Evolutionary conservation across 768 basidiomycete species (phyloP).

Genomic region (Boletellus emodensis): DNA sequence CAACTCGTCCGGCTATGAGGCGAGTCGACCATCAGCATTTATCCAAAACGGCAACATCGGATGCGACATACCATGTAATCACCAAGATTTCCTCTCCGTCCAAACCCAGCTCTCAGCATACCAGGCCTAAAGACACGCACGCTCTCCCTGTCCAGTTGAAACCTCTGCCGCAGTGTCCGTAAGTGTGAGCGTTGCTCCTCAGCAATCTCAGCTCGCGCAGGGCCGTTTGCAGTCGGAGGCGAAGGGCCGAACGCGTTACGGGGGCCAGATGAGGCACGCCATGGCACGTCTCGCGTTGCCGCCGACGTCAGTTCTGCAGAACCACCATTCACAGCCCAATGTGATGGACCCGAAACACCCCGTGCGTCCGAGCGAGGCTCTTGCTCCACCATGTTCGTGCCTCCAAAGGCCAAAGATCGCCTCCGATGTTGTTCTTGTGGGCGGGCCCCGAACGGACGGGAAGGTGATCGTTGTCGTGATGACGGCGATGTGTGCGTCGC

Average conservation of each 20-base stretch:
- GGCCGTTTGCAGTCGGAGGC: background rate
- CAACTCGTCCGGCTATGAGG: constrained; percentile 63
- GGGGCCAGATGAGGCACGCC: constrained; percentile 20
- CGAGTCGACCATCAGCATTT: constrained; percentile 3
- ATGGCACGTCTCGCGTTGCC: constrained; percentile 16
- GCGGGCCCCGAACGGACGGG: constrained; percentile 25
- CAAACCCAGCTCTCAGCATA: constrained; percentile 20
- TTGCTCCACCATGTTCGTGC: constrained; percentile 4
- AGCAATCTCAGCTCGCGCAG: constrained; percentile 8
- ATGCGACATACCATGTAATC: constrained; percentile 47
- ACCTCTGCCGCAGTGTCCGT: constrained; percentile 25
- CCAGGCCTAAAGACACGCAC: constrained; percentile 22
- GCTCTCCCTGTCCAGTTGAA: constrained; percentile 25
- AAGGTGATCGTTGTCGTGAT: constrained; percentile 21
- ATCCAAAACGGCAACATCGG: background rate
- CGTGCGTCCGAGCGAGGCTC: constrained; percentile 9
- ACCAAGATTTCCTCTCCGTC: constrained; percentile 30
- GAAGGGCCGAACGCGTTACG: constrained; percentile 7
- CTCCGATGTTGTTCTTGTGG: constrained; percentile 16
- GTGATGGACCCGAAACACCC: background rate
- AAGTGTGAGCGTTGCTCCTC: constrained; percentile 20
- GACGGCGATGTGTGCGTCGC: constrained; percentile 1
- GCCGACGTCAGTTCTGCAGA: constrained; percentile 1
- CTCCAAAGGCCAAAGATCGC: constrained; percentile 3
- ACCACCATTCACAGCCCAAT: constrained; percentile 8